Percentiles rank a stretch among this genome's conserved stretches.
These are phyloP conservation scores for Candida peoriensis DNA, from an alignment of 805 yeast species.

Conservation along the genomic window DNA sequence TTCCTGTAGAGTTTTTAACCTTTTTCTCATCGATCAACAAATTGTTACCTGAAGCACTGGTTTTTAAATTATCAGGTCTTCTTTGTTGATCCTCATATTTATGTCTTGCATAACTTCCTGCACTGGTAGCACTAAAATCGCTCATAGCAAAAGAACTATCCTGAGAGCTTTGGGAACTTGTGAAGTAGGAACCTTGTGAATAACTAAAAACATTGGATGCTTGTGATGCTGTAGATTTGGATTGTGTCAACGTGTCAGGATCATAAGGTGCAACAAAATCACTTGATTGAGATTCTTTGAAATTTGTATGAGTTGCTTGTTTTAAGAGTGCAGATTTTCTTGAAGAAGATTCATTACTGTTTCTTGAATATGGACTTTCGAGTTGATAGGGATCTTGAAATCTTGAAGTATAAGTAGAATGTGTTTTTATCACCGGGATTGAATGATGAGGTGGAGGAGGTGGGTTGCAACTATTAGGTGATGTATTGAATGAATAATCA, in stretches of 20 bases:
- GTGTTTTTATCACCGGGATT: conserved; percentile 17
- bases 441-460: conserved; percentile 23
- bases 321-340: conserved; percentile 8
- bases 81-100: conserved; percentile 38
- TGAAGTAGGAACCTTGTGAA: conserved; percentile 42
- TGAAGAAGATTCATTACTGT: conserved; percentile 1
- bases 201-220: conserved; percentile 25
- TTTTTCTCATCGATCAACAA: conserved; percentile 21
- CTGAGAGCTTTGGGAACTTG: conserved; percentile 40
- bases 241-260: conserved; percentile 26
- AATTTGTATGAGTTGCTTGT: conserved; percentile 11
- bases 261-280: conserved; percentile 27
- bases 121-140: conserved; percentile 84
- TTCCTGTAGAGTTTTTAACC: conserved; percentile 20
- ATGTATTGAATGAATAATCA: conserved; percentile 4
- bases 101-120: conserved; percentile 79
- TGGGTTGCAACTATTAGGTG: conserved; percentile 5
- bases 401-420: conserved; percentile 17
- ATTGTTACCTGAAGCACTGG: conserved; percentile 24
- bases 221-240: conserved; percentile 20
- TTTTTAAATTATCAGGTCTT: conserved; percentile 9
- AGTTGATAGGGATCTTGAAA: conserved; percentile 7
- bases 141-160: conserved; percentile 40
- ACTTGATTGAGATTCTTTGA: conserved; percentile 8
- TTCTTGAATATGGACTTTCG: conserved; percentile 11